Percentiles rank a stretch among this genome's conserved stretches.
Evolutionary conservation across 257 asterid genomes (phyloP).

Genomic region (Penstemon eatonii): DNA sequence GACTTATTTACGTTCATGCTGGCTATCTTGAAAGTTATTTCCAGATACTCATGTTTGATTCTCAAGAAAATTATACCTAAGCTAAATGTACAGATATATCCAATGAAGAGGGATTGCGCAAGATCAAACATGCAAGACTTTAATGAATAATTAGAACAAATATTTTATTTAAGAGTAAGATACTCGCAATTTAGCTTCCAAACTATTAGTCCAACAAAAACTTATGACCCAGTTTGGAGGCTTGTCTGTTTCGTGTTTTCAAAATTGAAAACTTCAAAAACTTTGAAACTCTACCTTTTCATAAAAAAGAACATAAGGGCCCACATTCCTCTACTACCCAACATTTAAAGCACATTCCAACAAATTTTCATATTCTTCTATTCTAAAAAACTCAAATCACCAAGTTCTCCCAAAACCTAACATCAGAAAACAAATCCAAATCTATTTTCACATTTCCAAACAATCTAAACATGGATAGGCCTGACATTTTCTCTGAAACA

Average conservation of each 20-base stretch:
- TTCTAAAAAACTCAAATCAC: too few relatives aligned
- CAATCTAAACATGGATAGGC: too few relatives aligned
- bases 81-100: not conserved
- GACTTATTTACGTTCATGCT: not conserved
- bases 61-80: not conserved
- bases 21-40: not conserved
- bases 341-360: too few relatives aligned
- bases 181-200: not conserved
- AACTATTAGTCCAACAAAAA: constrained; percentile 11
- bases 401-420: too few relatives aligned
- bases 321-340: too few relatives aligned
- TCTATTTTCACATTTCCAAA: too few relatives aligned
- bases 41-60: not conserved
- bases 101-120: not conserved
- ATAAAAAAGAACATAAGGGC: too few relatives aligned
- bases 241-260: not conserved
- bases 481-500: too few relatives aligned
- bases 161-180: not conserved
- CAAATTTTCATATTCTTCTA: too few relatives aligned
- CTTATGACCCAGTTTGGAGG: too few relatives aligned
- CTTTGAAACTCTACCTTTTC: not conserved
- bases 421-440: too few relatives aligned
- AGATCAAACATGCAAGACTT: not conserved
- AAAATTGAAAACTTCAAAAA: not conserved
- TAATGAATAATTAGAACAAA: not conserved